Evolutionary conservation across 1,139 yeast species (phyloP).

Genomic region (Komagataea norvegica): DNA sequence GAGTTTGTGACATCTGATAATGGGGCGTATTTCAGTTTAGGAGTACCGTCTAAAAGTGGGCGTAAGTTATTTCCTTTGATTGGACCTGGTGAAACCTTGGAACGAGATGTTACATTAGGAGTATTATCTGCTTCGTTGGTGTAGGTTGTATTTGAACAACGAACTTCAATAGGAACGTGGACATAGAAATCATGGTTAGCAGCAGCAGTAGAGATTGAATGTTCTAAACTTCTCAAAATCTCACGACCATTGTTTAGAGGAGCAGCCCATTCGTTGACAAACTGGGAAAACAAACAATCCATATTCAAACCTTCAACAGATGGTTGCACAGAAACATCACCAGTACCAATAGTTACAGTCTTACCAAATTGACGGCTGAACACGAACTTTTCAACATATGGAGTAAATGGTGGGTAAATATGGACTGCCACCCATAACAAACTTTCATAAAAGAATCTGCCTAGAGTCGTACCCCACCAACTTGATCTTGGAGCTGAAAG

Average conservation of each 20-base stretch:
- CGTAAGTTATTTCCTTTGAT: constrained; percentile 78
- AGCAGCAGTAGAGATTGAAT: constrained; percentile 59
- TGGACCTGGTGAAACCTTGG: constrained; percentile 60
- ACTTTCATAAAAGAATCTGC: constrained; percentile 74
- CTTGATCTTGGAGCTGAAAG: constrained; percentile 64
- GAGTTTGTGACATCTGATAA: constrained; percentile 57
- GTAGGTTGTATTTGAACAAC: constrained; percentile 82
- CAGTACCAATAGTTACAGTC: constrained; percentile 62
- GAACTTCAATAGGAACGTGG: constrained; percentile 93
- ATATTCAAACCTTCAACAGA: constrained; percentile 86
- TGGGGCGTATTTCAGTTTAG: constrained; percentile 54
- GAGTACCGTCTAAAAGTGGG: constrained; percentile 79
- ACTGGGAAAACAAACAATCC: constrained; percentile 94
- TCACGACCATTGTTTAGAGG: constrained; percentile 77
- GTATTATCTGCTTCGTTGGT: constrained; percentile 27
- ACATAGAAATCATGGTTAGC: constrained; percentile 62
- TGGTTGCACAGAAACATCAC: constrained; percentile 68
- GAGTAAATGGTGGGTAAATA: constrained; percentile 70
- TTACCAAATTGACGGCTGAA: constrained; percentile 80
- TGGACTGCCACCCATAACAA: constrained; percentile 77
- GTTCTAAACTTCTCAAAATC: constrained; percentile 59
- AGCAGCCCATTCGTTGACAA: constrained; percentile 95
- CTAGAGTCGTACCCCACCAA: constrained; percentile 81
- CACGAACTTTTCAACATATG: constrained; percentile 76
- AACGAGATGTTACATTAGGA: constrained; percentile 34